These are phyloP conservation scores for Chlamydomonas incerta DNA, from an alignment of 139 green algal species.

Conservation along the genomic window DNA sequence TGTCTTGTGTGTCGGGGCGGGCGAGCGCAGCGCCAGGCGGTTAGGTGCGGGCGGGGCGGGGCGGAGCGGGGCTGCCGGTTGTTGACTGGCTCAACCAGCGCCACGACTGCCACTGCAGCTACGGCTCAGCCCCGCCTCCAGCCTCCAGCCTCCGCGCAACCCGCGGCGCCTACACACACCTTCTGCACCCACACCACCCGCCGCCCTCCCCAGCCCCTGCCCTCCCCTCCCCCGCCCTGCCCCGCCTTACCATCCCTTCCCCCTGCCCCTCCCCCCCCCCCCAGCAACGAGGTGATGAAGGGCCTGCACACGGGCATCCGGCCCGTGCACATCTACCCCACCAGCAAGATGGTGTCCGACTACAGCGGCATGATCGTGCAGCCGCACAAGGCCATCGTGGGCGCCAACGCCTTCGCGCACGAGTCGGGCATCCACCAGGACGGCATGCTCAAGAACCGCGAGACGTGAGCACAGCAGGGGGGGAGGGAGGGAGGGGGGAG, in stretches of 20 bases:
- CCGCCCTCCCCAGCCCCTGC: background rate
- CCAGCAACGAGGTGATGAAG: constrained; percentile 68
- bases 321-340: constrained; percentile 90
- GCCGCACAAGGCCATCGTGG: constrained; percentile 99
- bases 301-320: constrained; percentile 92
- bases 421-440: constrained; percentile 98
- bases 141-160: too few species aligned
- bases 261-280: background rate
- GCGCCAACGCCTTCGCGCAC: constrained; percentile 98
- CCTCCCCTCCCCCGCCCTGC: background rate
- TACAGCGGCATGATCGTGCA: constrained; percentile 91
- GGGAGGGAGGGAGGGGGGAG: background rate
- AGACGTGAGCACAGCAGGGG: constrained; percentile 41
- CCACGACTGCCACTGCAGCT: too few species aligned
- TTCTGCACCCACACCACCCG: too few species aligned
- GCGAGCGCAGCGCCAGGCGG: too few species aligned
- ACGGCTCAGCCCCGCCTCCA: too few species aligned
- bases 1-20: too few species aligned
- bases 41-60: too few species aligned
- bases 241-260: background rate
- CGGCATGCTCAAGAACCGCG: constrained; percentile 85
- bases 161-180: too few species aligned
- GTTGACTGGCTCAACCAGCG: too few species aligned
- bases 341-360: constrained; percentile 93
- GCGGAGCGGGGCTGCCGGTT: too few species aligned